Conservation (phyloP, 192 early-diverging fungal genomes). For the Backusella mclennaniae region DNA sequence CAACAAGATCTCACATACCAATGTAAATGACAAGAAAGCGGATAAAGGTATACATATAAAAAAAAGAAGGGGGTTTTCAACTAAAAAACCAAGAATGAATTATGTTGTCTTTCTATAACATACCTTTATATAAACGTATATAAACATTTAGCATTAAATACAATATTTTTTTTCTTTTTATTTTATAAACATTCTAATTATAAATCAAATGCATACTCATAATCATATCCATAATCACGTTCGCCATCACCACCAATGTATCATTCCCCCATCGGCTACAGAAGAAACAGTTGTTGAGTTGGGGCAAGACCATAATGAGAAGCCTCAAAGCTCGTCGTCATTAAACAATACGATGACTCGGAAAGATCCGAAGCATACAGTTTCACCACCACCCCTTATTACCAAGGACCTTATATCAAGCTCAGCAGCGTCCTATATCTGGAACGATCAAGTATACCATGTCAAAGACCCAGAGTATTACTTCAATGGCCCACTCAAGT, state of each 20-base stretch:
- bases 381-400: background rate
- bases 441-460: background rate
- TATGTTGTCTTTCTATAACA: conserved; percentile 2
- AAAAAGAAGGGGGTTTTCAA: background rate
- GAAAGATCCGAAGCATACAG: background rate
- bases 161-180: background rate
- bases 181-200: background rate
- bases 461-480: conserved; percentile 2
- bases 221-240: background rate
- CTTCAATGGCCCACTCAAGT: background rate
- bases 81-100: conserved; percentile 6
- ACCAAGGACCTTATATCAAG: conserved; percentile 3
- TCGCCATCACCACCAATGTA: background rate
- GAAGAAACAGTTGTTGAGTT: conserved; percentile 3
- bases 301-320: background rate
- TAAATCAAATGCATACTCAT: background rate
- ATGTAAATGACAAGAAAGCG: background rate
- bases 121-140: background rate
- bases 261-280: background rate
- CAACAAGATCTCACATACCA: background rate
- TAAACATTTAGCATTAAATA: background rate
- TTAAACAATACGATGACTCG: background rate
- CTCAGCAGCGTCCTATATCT: background rate
- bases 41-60: background rate
- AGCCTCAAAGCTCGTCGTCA: background rate